Base-by-base conservation (phyloP, 2,329 filamentous ascomycete genomes). In the Phaeosphaeriaceae sp. region DNA sequence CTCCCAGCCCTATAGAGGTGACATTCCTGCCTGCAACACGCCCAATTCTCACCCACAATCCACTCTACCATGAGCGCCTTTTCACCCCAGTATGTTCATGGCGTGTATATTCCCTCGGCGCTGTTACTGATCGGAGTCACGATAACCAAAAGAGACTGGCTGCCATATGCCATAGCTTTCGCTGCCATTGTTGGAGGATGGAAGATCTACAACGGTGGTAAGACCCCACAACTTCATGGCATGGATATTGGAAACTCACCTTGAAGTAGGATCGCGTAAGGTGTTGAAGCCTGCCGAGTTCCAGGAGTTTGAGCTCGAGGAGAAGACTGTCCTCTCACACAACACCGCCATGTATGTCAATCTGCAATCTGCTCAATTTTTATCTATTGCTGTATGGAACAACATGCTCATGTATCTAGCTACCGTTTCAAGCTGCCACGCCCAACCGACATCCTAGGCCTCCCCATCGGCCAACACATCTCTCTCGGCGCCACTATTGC, bases 391-490 rank as follows among this genome's bases (percentile, higher is more conserved):
- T n/a, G n/a, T n/a, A n/a, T n/a, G n/a, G n/a, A n/a, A n/a, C n/a
- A n/a, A n/a, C n/a, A n/a, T n/a, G n/a, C n/a, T n/a, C n/a, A n/a
- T n/a, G 23, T 26, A 2, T 11, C 45, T 53, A 91, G 88, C 79
- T 99, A 97, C 82, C 92, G 94, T 70, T 97, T 97, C 80, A 83
- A 83, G 59, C 89, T 99, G 33, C 92, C 92, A 48, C 82, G 82
- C 42, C 79, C 87, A 33, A 87, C 81, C 65, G 85, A 89, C 62
- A 91, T 97, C 74, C 90, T 97, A 68, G 94, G 94, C 70, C 89
- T 97, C 35, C 93, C 94, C 61, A 97, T 97, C 79, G 94, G 94
- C 71, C 94, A 99, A 80, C 94, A 99, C 81, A 97, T 99, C 77
- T 97, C 93, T 56, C 91, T 99, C 71, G 90, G 89, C 62, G 93